Evolutionary conservation across 2,329 filamentous ascomycete genomes (phyloP), one percentile per base, ranked within the genome.

Genomic region (Aureobasidium sp.): DNA sequence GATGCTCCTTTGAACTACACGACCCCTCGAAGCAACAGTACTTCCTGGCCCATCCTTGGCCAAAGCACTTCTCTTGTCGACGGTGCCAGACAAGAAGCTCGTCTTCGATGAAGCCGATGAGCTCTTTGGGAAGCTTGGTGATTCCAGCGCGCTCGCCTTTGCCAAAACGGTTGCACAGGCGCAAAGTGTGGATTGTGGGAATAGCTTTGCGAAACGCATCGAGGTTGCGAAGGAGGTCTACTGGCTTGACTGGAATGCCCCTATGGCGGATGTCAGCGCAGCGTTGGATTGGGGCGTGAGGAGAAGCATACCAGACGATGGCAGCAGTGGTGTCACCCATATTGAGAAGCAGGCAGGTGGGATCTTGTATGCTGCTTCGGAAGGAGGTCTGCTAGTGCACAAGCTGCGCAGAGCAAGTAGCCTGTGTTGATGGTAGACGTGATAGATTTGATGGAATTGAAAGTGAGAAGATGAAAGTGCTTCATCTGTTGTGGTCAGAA

Each of bases 111-210:
- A 58, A 36, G 3, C 3, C 27, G 12, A 58, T 37, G n/a, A 58
- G 39, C 31, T 58, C 55, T 34, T 47, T 47, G 3, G 55, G 55
- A 45, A 59, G 55, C 12, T 22, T 25, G 6, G 39, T 37, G 22
- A 59, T 25, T 2, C 6, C 9, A 42, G 29, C 42, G 8, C 25
- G 3, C 8, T 48, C 4, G 22, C 55, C 41, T 39, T 22, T 47
- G 55, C 55, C 55, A 31, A 59, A 59, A 3, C 25, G 55, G 5
- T 47, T 47, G 42, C 55, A 48, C 20, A 59, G n/a, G 17, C 55
- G 55, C 5, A 59, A 9, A 7, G 42, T 29, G 6, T 27, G 12
- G 5, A 59, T 59, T 1, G 29, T 17, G 4, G 55, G 55, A 17
- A 47, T 5, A 8, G 42, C 42, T 4, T 45, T 34, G 55, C 29